Evolutionary conservation across 805 yeast genomes (phyloP).

Genomic region (Kuraishia cidri): DNA sequence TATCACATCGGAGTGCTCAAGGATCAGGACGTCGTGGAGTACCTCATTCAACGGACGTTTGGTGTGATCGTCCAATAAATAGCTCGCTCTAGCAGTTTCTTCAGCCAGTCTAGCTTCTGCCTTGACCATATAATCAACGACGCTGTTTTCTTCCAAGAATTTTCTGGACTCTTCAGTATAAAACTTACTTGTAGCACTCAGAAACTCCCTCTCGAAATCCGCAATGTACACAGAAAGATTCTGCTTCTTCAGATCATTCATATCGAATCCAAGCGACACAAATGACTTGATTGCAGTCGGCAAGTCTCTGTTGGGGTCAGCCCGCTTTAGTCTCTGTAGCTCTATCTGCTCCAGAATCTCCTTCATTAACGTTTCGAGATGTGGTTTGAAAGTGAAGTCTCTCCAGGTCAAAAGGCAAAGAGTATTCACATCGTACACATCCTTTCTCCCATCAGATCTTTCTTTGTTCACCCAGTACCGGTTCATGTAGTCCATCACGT

Average conservation of each 20-base stretch:
- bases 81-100: conserved; percentile 70
- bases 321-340: conserved; percentile 70
- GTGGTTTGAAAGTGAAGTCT: conserved; percentile 63
- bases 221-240: conserved; percentile 76
- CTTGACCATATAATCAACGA: conserved; percentile 83
- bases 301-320: conserved; percentile 57
- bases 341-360: conserved; percentile 74
- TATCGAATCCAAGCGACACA: conserved; percentile 85
- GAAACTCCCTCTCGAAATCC: conserved; percentile 69
- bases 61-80: conserved; percentile 81
- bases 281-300: conserved; percentile 76
- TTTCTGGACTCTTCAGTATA: conserved; percentile 60
- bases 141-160: conserved; percentile 65
- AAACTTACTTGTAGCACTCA: conserved; percentile 58
- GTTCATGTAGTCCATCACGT: conserved; percentile 91
- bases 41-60: conserved; percentile 68
- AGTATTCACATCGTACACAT: conserved; percentile 86
- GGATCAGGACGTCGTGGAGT: conserved; percentile 68
- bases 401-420: conserved; percentile 86
- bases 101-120: conserved; percentile 79
- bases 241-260: conserved; percentile 79
- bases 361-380: conserved; percentile 47
- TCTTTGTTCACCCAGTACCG: conserved; percentile 97
- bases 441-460: conserved; percentile 85
- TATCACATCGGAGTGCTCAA: conserved; percentile 66